Percentiles rank a stretch among this genome's conserved stretches.
Conservation (phyloP, 2,329 filamentous ascomycete species). For the Tolypocladium guangdongense region DNA sequence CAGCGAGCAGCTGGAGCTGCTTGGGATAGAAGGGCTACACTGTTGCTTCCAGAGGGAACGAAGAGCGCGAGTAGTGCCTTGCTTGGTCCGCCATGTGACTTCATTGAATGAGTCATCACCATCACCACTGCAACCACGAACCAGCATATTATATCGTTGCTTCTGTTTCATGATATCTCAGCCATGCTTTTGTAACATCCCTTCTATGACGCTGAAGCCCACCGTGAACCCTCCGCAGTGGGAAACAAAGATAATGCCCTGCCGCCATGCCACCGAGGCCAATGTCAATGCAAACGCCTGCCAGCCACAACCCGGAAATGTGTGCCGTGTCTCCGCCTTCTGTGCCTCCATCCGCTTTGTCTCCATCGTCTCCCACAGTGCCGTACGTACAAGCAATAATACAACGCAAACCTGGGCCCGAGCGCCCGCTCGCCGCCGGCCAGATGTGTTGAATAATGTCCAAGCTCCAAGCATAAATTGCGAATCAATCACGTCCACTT, state of each 20-base stretch:
- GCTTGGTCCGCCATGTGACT: too few relatives aligned
- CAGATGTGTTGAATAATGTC: not conserved
- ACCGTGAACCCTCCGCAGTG: not conserved
- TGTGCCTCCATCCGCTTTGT: not conserved
- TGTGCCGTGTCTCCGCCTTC: not conserved
- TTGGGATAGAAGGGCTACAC: too few relatives aligned
- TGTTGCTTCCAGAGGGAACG: too few relatives aligned
- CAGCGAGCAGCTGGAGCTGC: too few relatives aligned
- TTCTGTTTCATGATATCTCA: conserved; percentile 8
- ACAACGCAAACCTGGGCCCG: not conserved
- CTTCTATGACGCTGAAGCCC: conserved; percentile 9
- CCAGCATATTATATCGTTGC: not conserved
- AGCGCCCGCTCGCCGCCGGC: not conserved
- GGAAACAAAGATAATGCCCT: not conserved
- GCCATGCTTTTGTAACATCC: conserved; percentile 10
- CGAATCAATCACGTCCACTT: not conserved
- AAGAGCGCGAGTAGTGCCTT: too few relatives aligned
- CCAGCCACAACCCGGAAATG: not conserved
- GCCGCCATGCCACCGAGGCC: conserved; percentile 1
- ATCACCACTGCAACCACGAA: not conserved
- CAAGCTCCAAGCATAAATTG: not conserved
- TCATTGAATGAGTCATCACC: too few relatives aligned
- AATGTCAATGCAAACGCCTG: conserved; percentile 3
- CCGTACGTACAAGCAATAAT: not conserved
- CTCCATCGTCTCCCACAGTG: not conserved